phyloP scores from a whole-genome alignment of 495 filamentous ascomycete genomes.

The Astrocystis sublimbata region DNA sequence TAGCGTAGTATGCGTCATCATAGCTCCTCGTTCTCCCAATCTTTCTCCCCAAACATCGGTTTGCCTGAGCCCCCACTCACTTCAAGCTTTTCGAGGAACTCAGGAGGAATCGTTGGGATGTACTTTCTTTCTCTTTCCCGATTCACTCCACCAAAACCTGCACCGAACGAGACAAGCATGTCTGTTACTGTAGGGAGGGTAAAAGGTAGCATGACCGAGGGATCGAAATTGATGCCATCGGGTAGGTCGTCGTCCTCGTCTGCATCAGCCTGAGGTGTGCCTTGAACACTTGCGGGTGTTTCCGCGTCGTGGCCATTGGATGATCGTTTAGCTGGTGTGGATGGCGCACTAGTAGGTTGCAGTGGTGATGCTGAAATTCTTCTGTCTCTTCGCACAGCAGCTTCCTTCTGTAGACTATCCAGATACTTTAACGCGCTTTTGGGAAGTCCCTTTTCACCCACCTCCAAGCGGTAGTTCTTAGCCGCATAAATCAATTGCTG shows the following conservation, averaged over 20 bases:
- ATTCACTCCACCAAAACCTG: conserved; percentile 91
- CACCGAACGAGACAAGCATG: conserved; percentile 94
- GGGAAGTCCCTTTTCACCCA: conserved; percentile 87
- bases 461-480: conserved; percentile 90
- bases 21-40: conserved; percentile 56
- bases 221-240: conserved; percentile 77
- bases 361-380: conserved; percentile 41
- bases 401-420: conserved; percentile 73
- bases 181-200: conserved; percentile 92
- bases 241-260: conserved; percentile 63
- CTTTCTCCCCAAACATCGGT: conserved; percentile 48
- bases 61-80: conserved; percentile 42
- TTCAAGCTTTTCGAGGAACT: conserved; percentile 90
- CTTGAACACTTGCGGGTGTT: conserved; percentile 28
- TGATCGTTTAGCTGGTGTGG: conserved; percentile 41
- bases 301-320: conserved; percentile 39
- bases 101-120: conserved; percentile 91
- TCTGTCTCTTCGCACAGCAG: conserved; percentile 55
- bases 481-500: conserved; percentile 91
- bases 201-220: conserved; percentile 91
- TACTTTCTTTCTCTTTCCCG: conserved; percentile 91
- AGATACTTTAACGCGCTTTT: conserved; percentile 88
- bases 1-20: conserved; percentile 12
- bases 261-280: conserved; percentile 32
- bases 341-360: conserved; percentile 36